Evolutionary conservation across 1,284 basidiomycete genomes (phyloP).

Genomic region (Schizophyllum commune): DNA sequence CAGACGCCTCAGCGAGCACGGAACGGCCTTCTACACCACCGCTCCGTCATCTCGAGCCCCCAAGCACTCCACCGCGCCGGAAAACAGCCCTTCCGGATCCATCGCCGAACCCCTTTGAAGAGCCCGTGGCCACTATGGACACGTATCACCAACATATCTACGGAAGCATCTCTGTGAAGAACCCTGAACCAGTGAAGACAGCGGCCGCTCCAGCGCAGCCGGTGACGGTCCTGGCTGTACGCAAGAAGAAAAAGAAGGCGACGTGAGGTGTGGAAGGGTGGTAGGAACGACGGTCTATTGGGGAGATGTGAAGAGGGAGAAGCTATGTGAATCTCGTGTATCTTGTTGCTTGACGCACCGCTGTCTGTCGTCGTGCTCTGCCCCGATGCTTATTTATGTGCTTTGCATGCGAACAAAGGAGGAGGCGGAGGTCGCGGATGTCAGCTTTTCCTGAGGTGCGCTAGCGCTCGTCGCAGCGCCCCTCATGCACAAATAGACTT

Average conservation of each 20-base stretch:
- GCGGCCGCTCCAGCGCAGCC: slow-evolving; percentile 16
- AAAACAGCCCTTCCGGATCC: slow-evolving; percentile 30
- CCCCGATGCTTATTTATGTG: too few relatives aligned
- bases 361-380: too few relatives aligned
- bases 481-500: too few relatives aligned
- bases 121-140: slow-evolving; percentile 51
- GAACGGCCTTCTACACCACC: neutral
- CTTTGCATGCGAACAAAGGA: too few relatives aligned
- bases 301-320: too few relatives aligned
- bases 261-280: slow-evolving; percentile 38
- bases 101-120: slow-evolving; percentile 59
- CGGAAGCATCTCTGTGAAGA: slow-evolving; percentile 43
- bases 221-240: slow-evolving; percentile 52
- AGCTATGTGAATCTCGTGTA: too few relatives aligned
- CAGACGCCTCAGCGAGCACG: slow-evolving; percentile 1
- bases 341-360: too few relatives aligned
- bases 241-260: slow-evolving; percentile 56
- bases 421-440: too few relatives aligned
- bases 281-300: too few relatives aligned
- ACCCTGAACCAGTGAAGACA: slow-evolving; percentile 18
- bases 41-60: slow-evolving; percentile 24
- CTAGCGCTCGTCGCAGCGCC: too few relatives aligned
- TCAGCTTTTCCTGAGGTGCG: too few relatives aligned
- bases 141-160: slow-evolving; percentile 53
- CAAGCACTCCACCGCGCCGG: slow-evolving; percentile 43